These are phyloP conservation scores for Candida chauliodis DNA, from an alignment of 805 yeast genomes.

Conservation along the genomic window DNA sequence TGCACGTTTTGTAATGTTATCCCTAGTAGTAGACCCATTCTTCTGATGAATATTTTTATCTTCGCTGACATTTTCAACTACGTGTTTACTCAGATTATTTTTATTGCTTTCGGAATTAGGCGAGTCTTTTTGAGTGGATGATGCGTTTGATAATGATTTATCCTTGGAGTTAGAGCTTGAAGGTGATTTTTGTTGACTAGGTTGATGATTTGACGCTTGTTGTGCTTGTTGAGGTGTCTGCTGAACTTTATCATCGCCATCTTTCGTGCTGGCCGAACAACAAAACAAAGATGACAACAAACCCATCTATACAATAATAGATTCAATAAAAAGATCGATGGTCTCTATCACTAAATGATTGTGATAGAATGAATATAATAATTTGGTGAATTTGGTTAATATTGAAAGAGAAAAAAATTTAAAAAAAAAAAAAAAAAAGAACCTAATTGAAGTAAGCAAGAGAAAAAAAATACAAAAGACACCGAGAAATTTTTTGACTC, in stretches of 20 bases:
- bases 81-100: neutral
- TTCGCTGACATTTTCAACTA: neutral
- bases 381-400: no score
- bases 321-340: neutral
- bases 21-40: neutral
- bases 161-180: neutral
- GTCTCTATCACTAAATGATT: no score
- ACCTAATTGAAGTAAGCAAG: no score
- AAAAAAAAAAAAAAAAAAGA: no score
- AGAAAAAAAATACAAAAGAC: no score
- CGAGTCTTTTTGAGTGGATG: neutral
- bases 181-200: conserved; percentile 2
- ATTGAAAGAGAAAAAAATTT: no score
- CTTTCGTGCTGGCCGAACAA: conserved; percentile 34
- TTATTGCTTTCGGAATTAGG: neutral
- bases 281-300: conserved; percentile 33
- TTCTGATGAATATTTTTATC: neutral
- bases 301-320: conserved; percentile 19
- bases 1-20: neutral
- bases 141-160: neutral
- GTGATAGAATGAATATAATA: no score
- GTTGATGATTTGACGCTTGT: neutral
- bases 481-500: no score
- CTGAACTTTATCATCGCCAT: conserved; percentile 29
- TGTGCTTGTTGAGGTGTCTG: conserved; percentile 11